Evolutionary conservation across 371 early-diverging fungal species (phyloP), one percentile per base, ranked within the genome.

Genomic region (Zychaea mexicana): DNA sequence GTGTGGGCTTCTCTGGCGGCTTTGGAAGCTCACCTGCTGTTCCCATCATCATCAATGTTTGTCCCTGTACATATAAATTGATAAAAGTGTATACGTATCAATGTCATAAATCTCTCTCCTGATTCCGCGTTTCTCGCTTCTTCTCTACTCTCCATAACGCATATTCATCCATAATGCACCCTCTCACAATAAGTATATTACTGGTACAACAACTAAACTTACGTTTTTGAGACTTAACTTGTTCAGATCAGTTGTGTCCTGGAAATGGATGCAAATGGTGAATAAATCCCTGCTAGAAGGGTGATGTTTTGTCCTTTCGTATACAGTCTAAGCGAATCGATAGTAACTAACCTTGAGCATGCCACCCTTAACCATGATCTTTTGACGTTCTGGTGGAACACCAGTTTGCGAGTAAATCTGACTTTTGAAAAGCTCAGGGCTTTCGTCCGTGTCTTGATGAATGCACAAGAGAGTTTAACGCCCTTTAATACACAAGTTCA

Each of bases 351-450:
- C 94, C 87, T 97, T 97, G 65, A 97, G 84, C 72, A 90, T 85
- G n/a, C 92, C 95, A 54, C 99, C 99, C 72, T 96, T 97, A 65
- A 89, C 83, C 76, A 98, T 87, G 59, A 98, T 88, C 82, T 96
- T 96, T 76, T 97, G 97, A 39, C 96, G 83, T 30, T 93, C 94
- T 21, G 98, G 98, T 57, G 90, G 88, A 10, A 98, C 98, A 30
- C 93, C 95, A 2, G 98, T 95, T 67, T 96, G 79, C 4, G 95
- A 90, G 70, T 80, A 96, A n/a, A 98, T 84, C 81, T 95, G 94
- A 38, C 85, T 86, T 77, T 96, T 96, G 85, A 98, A 93, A 9
- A 89, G 82, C 61, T 90, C 79, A 33, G 89, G 92, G 8, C 94
- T 83, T 68, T 93, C 92, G 42, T 88, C 78, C 7, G 86, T 76